Evolutionary conservation across 352 stramenopile species (phyloP).

Genomic region (Pythium volutum): DNA sequence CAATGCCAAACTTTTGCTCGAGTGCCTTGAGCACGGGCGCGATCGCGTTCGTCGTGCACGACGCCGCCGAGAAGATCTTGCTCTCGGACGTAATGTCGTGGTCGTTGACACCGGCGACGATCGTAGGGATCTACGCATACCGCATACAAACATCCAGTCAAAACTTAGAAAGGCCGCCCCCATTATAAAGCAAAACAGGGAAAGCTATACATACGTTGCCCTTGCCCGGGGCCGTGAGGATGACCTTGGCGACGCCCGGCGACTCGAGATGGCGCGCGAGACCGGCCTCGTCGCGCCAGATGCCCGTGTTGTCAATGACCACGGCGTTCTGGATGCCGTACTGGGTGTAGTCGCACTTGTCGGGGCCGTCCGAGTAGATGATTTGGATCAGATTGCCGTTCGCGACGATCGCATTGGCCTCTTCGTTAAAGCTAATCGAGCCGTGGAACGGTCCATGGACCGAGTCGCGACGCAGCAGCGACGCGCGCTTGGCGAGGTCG

Average conservation of each 20-base stretch:
- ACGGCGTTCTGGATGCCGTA: constrained; percentile 86
- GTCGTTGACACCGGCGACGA: constrained; percentile 83
- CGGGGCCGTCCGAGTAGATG: constrained; percentile 77
- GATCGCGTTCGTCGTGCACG: constrained; percentile 87
- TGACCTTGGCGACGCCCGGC: constrained; percentile 74
- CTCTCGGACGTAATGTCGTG: constrained; percentile 49
- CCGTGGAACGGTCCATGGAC: constrained; percentile 83
- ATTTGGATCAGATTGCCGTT: constrained; percentile 88
- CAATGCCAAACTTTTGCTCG: constrained; percentile 81
- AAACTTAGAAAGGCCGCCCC: constrained; percentile 1
- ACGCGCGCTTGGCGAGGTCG: constrained; percentile 80
- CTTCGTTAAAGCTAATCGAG: constrained; percentile 82
- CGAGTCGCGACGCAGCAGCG: constrained; percentile 81
- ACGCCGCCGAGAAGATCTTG: constrained; percentile 76
- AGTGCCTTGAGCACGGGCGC: constrained; percentile 69
- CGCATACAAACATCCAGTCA: background rate
- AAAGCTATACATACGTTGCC: constrained; percentile 34
- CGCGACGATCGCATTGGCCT: constrained; percentile 83
- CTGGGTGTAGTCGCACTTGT: constrained; percentile 87
- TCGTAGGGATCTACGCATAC: constrained; percentile 45
- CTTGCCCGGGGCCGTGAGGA: constrained; percentile 77
- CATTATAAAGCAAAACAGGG: background rate
- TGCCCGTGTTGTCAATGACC: constrained; percentile 89
- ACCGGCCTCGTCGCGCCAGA: constrained; percentile 67
- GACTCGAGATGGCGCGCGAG: constrained; percentile 75